Conservation (phyloP, 2,329 filamentous ascomycete species). For the Massarina eburnea region DNA sequence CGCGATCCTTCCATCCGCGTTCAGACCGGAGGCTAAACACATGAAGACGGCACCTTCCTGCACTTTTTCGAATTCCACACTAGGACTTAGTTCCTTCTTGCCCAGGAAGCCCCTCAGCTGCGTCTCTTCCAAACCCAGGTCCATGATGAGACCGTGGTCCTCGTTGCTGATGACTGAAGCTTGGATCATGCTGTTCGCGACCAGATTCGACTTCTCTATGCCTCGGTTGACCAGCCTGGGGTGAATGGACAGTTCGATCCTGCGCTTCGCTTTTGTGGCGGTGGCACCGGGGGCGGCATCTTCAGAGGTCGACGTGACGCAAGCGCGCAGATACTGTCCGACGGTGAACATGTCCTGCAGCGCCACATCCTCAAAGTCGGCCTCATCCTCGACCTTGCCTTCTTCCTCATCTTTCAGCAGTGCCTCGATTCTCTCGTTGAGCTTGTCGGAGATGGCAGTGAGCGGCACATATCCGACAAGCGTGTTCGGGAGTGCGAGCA, state of each 20-base stretch:
- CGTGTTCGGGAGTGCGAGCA: constrained; percentile 87
- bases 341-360: constrained; percentile 73
- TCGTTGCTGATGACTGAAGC: constrained; percentile 89
- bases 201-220: constrained; percentile 70
- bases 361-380: constrained; percentile 64
- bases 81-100: constrained; percentile 74
- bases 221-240: constrained; percentile 78
- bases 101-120: constrained; percentile 80
- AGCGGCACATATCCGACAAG: constrained; percentile 86
- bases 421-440: constrained; percentile 74
- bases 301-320: constrained; percentile 76
- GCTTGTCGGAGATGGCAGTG: constrained; percentile 81
- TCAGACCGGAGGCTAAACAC: constrained; percentile 75
- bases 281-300: constrained; percentile 53
- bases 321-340: constrained; percentile 86
- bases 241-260: constrained; percentile 83
- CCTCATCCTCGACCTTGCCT: constrained; percentile 57
- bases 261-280: constrained; percentile 67
- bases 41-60: constrained; percentile 84
- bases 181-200: constrained; percentile 77
- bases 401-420: constrained; percentile 64
- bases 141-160: constrained; percentile 93
- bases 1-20: constrained; percentile 76
- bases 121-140: constrained; percentile 72
- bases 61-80: constrained; percentile 65